Conservation (phyloP, 495 filamentous ascomycete genomes). For the Patellaria atrata region DNA sequence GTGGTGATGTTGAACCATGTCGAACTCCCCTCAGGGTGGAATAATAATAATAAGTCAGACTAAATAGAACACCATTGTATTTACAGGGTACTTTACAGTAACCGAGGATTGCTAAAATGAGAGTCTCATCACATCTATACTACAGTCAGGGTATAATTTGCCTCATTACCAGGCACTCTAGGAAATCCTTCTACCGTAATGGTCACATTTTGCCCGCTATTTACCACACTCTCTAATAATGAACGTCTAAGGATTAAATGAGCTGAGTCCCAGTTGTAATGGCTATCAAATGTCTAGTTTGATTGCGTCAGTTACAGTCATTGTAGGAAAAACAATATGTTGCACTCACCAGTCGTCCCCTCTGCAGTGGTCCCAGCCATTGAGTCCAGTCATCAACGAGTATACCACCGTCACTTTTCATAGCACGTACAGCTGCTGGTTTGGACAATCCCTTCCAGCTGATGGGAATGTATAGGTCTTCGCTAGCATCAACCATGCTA, state of each 20-base stretch:
- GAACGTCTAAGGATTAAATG: conserved; percentile 32
- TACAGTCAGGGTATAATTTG: conserved; percentile 36
- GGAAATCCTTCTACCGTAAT: conserved; percentile 43
- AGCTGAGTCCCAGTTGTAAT: conserved; percentile 36
- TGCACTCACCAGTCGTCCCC: conserved; percentile 31
- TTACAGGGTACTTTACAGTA: no score
- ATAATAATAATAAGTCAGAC: no score
- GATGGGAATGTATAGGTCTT: conserved; percentile 37
- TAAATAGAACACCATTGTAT: no score
- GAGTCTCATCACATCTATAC: no score
- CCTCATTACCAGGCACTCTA: conserved; percentile 29
- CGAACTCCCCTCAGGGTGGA: no score
- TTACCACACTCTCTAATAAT: conserved; percentile 33
- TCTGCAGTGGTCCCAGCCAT: conserved; percentile 40
- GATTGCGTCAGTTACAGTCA: not conserved
- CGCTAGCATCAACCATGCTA: conserved; percentile 29
- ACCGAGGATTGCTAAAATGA: no score
- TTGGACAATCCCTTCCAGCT: conserved; percentile 35
- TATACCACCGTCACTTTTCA: conserved; percentile 33
- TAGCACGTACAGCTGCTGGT: conserved; percentile 40
- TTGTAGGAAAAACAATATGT: not conserved
- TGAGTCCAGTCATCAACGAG: conserved; percentile 45
- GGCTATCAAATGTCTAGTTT: conserved; percentile 32
- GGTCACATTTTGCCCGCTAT: conserved; percentile 30
- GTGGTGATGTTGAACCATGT: no score